Conservation (phyloP, 2,329 filamentous ascomycete species). For the Apiospora rasikravindrae region DNA sequence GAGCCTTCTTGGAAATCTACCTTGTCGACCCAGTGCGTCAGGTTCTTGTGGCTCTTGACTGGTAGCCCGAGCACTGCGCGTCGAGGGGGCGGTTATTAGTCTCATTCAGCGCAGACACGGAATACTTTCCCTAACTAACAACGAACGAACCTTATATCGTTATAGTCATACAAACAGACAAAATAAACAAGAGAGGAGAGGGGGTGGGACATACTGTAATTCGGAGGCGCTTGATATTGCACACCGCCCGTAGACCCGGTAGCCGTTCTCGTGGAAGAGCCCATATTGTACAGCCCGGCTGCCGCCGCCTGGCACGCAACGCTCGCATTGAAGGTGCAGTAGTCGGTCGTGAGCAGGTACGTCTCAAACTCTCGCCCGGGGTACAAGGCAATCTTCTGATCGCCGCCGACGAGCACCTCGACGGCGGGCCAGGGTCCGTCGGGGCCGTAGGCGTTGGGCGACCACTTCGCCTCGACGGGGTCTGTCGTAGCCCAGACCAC, state of each 20-base stretch:
- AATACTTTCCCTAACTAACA: no score
- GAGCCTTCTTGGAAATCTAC: neutral
- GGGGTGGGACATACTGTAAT: no score
- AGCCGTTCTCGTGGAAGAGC: neutral
- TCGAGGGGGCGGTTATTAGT: no score
- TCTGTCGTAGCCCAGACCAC: neutral
- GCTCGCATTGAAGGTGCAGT: neutral
- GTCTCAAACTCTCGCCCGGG: constrained; percentile 28
- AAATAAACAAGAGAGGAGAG: no score
- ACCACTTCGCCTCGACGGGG: neutral
- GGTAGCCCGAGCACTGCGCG: no score
- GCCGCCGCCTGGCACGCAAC: neutral
- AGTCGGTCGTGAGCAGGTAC: neutral
- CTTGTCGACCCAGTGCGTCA: no score
- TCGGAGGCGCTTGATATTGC: no score
- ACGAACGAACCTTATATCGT: no score
- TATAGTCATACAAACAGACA: no score
- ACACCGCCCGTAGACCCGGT: neutral
- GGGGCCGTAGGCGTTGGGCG: constrained; percentile 30
- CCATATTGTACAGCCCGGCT: neutral
- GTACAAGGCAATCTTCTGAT: constrained; percentile 29
- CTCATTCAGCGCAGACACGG: no score
- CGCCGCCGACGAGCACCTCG: constrained; percentile 25
- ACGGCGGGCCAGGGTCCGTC: constrained; percentile 39
- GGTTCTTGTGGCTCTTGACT: no score